Evolutionary conservation across 345 rosid species (phyloP).

Genomic region (Hibiscus mutabilis): DNA sequence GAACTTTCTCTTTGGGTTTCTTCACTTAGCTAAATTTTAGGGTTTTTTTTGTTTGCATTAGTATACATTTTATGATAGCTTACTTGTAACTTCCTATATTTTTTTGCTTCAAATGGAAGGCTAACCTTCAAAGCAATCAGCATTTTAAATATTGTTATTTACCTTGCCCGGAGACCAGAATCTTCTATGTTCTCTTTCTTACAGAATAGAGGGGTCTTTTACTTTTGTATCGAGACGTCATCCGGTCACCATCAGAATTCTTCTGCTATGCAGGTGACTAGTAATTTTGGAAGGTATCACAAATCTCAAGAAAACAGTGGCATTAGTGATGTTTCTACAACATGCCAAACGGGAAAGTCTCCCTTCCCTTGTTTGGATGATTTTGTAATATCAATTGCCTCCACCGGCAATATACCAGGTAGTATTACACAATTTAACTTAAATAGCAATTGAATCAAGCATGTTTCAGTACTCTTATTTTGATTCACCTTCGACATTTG

Average conservation of each 20-base stretch:
- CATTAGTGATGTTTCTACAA: conserved; percentile 34
- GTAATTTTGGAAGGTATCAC: conserved; percentile 28
- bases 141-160: conserved; percentile 1
- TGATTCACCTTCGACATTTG: conserved; percentile 2
- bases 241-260: conserved; percentile 5
- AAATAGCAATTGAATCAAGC: conserved; percentile 1
- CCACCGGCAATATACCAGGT: conserved; percentile 69
- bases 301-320: conserved; percentile 29
- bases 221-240: background rate
- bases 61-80: background rate
- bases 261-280: conserved; percentile 41
- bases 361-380: conserved; percentile 79
- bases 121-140: background rate
- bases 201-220: background rate
- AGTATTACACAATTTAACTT: conserved; percentile 12
- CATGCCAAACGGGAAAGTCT: conserved; percentile 55
- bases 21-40: background rate
- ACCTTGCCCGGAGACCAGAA: background rate
- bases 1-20: conserved; percentile 15
- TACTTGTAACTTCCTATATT: background rate
- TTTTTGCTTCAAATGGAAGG: background rate
- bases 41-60: background rate
- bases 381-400: conserved; percentile 66
- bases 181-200: background rate
- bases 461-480: background rate